Percentiles rank a stretch among this genome's conserved stretches.
Conservation (phyloP, 257 asterid species). For the Ehretia macrophylla region DNA sequence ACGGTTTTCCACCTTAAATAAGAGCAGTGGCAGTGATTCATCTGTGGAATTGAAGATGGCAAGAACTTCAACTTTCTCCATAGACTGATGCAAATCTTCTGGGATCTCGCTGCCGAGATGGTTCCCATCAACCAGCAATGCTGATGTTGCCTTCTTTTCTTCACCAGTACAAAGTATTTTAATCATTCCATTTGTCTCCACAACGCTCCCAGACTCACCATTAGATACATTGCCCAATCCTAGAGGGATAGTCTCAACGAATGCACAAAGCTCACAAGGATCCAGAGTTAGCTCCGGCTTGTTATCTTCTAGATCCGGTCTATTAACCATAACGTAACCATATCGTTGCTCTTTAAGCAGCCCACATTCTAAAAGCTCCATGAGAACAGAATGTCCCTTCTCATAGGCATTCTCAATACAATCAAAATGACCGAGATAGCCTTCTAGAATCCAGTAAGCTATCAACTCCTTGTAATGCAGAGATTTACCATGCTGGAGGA, state of each 20-base stretch:
- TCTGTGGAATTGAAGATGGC: constrained; percentile 31
- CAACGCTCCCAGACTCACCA: constrained; percentile 24
- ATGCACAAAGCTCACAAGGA: constrained; percentile 12
- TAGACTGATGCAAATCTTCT: not conserved
- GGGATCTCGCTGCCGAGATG: constrained; percentile 12
- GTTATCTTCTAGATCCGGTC: too few species aligned
- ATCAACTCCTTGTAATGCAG: constrained; percentile 33
- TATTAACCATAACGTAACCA: constrained; percentile 15
- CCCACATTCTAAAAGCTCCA: constrained; percentile 33
- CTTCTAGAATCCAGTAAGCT: constrained; percentile 44
- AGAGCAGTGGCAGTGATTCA: constrained; percentile 20
- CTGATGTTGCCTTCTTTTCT: constrained; percentile 1
- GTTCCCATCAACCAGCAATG: constrained; percentile 30
- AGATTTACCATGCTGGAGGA: constrained; percentile 19
- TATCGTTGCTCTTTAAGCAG: constrained; percentile 16
- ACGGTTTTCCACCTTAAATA: constrained; percentile 12
- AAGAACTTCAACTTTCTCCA: constrained; percentile 14
- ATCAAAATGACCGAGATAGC: constrained; percentile 31
- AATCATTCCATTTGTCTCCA: constrained; percentile 30
- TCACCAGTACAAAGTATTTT: constrained; percentile 8
- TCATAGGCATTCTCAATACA: not conserved
- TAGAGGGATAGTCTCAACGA: constrained; percentile 7
- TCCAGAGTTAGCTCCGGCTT: constrained; percentile 4
- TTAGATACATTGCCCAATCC: constrained; percentile 37
- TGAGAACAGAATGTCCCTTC: constrained; percentile 17